phyloP scores from a whole-genome alignment of 1,284 basidiomycete genomes.

The Rhodotorula sp. region DNA sequence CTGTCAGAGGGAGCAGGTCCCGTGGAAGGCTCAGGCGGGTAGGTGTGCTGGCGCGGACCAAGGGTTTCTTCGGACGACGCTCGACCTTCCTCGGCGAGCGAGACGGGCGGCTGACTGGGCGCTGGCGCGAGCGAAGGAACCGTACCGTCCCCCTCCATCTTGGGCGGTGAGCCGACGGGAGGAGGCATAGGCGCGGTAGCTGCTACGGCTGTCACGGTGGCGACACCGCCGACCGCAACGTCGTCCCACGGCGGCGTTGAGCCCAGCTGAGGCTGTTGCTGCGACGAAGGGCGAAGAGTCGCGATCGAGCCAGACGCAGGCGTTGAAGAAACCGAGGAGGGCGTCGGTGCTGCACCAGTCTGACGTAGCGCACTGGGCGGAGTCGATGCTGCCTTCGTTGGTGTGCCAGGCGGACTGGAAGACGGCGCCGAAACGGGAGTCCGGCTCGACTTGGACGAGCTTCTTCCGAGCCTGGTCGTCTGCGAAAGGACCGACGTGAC shows the following conservation, averaged over 20 bases:
- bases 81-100: not conserved
- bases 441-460: not conserved
- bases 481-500: slow-evolving; percentile 1
- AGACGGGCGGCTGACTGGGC: not conserved
- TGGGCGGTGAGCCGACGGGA: not conserved
- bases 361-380: not conserved
- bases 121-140: not conserved
- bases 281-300: slow-evolving; percentile 5
- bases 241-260: not conserved
- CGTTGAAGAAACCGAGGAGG: not conserved
- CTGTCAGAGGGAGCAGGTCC: not conserved
- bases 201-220: not conserved
- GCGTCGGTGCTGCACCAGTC: not conserved
- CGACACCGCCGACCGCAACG: not conserved
- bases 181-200: not conserved
- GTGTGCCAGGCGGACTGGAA: not conserved
- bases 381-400: not conserved
- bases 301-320: slow-evolving; percentile 8
- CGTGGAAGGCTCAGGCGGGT: slow-evolving; percentile 31
- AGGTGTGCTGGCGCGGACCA: slow-evolving; percentile 21
- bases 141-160: slow-evolving; percentile 6
- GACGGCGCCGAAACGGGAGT: no score
- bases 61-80: not conserved
- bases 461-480: not conserved
- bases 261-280: not conserved